Base-by-base conservation (phyloP, 257 asterid species). In the Agastache rugosa region DNA sequence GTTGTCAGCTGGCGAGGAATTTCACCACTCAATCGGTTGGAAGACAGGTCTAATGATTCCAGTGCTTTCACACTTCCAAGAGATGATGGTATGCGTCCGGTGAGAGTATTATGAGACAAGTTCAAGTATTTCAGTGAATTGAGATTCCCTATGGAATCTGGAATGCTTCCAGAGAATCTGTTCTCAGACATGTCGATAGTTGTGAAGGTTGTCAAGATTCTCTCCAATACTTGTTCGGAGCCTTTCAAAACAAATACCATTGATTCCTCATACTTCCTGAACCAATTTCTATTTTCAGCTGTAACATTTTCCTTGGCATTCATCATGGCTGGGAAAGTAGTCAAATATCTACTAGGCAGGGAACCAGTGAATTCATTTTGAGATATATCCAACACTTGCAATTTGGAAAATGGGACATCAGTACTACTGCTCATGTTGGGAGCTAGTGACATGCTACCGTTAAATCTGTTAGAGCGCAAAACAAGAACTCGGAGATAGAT, bases 141-240 rank as follows among this genome's bases (percentile, higher is more conserved):
- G 5, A 64, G 37, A 6, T 22, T 64, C 51, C 71, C 55, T 6
- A 64, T 64, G 14, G 71, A 64, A 5, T 42, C 37, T 4, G 71
- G 54, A 12, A 64, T 64, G 10, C 11, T 6, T 0, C 71, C 71
- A 0, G 20, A 64, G 51, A 64, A 64, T 5, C 45, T 22, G 12
- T 64, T 64, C 11, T 12, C 16, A 1, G 71, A 64, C 54, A 64
- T 11, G 39, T 64, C 71, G 12, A 64, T 64, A 41, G 37, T 22
- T 12, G 55, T 64, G 71, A 64, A 64, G 22, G 71, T 20, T 22
- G 19, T 20, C 71, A 64, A 64, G 55, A 64, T 64, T 22, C 71
- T 64, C 37, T 0, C 14, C 20, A 64, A 1, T 0, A 55, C 8
- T 5, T 22, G 71, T 3, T 20, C 37, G 0, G 22, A 9, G 8